Evolutionary conservation across 1,284 basidiomycete species (phyloP).

Genomic region (Ustilago trichophora): DNA sequence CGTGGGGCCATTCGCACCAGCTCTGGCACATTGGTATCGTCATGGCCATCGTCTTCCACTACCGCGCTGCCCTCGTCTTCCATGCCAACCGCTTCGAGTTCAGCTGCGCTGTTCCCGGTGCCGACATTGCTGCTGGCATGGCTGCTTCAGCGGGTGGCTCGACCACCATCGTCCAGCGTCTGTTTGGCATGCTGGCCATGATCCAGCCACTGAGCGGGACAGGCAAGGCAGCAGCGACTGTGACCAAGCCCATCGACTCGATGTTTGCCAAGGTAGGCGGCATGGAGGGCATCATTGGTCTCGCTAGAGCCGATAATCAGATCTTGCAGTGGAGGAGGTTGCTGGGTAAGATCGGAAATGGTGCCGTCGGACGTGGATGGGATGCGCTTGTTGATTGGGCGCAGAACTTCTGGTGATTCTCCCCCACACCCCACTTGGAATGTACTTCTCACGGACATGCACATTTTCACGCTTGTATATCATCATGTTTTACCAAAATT

Average conservation of each 20-base stretch:
- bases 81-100: conserved; percentile 61
- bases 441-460: background rate
- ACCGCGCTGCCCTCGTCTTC: conserved; percentile 58
- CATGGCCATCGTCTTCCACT: conserved; percentile 62
- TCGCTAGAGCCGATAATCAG: conserved; percentile 51
- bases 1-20: conserved; percentile 64
- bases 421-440: background rate
- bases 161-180: conserved; percentile 11
- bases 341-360: conserved; percentile 51
- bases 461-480: background rate
- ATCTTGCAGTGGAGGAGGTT: conserved; percentile 52
- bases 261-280: conserved; percentile 50
- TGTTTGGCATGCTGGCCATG: conserved; percentile 16
- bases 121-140: conserved; percentile 8
- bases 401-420: conserved; percentile 45
- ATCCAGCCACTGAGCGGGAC: conserved; percentile 11
- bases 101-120: conserved; percentile 48
- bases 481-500: too few species aligned
- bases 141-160: conserved; percentile 4
- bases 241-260: conserved; percentile 29
- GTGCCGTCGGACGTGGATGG: conserved; percentile 53
- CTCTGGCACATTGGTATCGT: conserved; percentile 65
- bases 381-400: conserved; percentile 53
- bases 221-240: conserved; percentile 18
- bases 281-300: conserved; percentile 52